phyloP scores from a whole-genome alignment of 2,329 filamentous ascomycete species.

The Trichoderma pleuroti region DNA sequence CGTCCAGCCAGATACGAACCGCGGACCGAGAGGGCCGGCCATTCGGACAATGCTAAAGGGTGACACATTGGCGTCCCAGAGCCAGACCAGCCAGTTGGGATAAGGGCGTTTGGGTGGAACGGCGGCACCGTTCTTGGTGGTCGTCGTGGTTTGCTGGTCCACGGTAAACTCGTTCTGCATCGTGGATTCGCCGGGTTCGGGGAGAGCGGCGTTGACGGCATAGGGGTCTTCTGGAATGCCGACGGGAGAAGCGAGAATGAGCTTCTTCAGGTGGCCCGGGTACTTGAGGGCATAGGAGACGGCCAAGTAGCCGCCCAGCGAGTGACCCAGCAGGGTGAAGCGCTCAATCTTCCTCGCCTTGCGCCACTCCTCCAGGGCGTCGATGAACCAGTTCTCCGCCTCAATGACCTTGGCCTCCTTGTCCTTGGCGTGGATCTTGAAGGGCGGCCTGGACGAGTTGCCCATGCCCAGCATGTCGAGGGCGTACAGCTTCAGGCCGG shows the following conservation, averaged over 20 bases:
- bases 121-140: slow-evolving; percentile 45
- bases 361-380: slow-evolving; percentile 95
- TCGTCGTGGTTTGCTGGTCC: slow-evolving; percentile 58
- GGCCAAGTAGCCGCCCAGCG: slow-evolving; percentile 89
- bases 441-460: slow-evolving; percentile 76
- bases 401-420: slow-evolving; percentile 77
- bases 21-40: slow-evolving; percentile 83
- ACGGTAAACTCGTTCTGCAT: slow-evolving; percentile 76
- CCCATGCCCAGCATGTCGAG: slow-evolving; percentile 97
- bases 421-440: slow-evolving; percentile 80
- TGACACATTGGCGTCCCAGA: slow-evolving; percentile 96
- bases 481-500: slow-evolving; percentile 86
- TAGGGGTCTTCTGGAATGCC: slow-evolving; percentile 94
- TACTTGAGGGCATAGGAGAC: slow-evolving; percentile 96
- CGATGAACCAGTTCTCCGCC: slow-evolving; percentile 93
- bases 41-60: slow-evolving; percentile 89
- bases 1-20: slow-evolving; percentile 93
- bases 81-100: slow-evolving; percentile 83
- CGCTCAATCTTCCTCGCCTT: slow-evolving; percentile 82
- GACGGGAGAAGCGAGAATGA: slow-evolving; percentile 91
- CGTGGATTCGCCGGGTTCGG: slow-evolving; percentile 70
- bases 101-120: slow-evolving; percentile 51
- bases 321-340: slow-evolving; percentile 92
- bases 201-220: slow-evolving; percentile 75
- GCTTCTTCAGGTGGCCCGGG: slow-evolving; percentile 88